Base-by-base conservation (phyloP, 108 stramenopile genomes). In the Conticribra guillardii region DNA sequence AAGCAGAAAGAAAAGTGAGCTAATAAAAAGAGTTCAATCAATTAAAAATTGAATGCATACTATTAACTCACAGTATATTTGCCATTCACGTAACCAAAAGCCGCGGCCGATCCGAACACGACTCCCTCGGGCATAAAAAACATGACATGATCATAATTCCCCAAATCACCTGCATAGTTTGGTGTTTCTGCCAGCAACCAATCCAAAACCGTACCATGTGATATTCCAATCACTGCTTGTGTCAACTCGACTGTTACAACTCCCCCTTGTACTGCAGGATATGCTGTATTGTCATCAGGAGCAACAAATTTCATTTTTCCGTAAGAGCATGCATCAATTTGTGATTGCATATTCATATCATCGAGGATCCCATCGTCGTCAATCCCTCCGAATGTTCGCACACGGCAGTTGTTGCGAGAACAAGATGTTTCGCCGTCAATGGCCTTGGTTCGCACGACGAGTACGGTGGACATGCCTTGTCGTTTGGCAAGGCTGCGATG, bases 101-200 rank as follows among this genome's bases (percentile, higher is more conserved):
- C 61, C 1, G 61, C 61, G 9, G 61, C 61, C 2, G 37, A 34
- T 23, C 45, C 45, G 45, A 62, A 62, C 14, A 26, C 19, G 1
- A 62, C 44, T 23, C 47, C 47, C 21, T 22, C 37, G 1, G 61
- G 61, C 61, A 44, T 62, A 15, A 62, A 48, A 31, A 45, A 48
- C 61, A 62, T 62, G 2, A 62, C 61, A 46, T 62, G 61, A 29
- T 62, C 61, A n/a, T 62, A 62, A 11, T 27, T 22, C 4, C n/a
- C 45, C 18, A 62, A 29, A 4, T 27, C 29, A 46, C 61, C 61
- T 8, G 47, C 61, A 26, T 19, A 23, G 9, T 45, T 22, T 0
- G 61, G 61, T 17, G 61, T 48, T 27, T 46, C 37, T 16, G 18
- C 21, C 31, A 41, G 17, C 23, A 48, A 9, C 61, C 16, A 62